A percentile compares a stretch with the other conserved stretches of the same genome.
Conservation (phyloP, 108 stramenopile species). For the Fragilaria radians region DNA sequence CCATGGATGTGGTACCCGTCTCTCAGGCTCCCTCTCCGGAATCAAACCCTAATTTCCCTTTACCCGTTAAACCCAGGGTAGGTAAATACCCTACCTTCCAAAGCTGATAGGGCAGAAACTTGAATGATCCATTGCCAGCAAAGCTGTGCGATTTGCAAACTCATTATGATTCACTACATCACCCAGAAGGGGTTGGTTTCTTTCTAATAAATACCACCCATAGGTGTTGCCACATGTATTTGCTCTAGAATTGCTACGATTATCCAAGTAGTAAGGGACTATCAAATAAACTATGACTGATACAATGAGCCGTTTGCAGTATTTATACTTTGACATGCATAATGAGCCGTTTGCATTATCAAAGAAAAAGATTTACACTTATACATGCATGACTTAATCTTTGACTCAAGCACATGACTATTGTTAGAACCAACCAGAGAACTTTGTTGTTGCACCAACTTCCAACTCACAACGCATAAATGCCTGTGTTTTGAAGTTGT, state of each 20-base stretch:
- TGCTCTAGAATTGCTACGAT: constrained; percentile 98
- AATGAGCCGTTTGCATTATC: no score
- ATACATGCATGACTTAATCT: constrained; percentile 99
- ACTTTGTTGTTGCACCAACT: no score
- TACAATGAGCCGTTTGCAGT: constrained; percentile 98
- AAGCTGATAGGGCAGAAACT: constrained; percentile 98
- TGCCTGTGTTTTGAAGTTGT: no score
- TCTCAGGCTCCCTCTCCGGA: constrained; percentile 99
- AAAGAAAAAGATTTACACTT: constrained; percentile 92
- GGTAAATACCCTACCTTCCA: constrained; percentile 95
- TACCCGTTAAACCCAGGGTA: constrained; percentile 96
- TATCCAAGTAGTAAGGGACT: constrained; percentile 98
- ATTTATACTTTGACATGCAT: no score
- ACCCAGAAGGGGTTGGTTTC: constrained; percentile 89
- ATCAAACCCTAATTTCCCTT: constrained; percentile 96
- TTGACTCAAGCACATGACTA: constrained; percentile 99
- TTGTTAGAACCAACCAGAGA: constrained; percentile 99
- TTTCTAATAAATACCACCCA: constrained; percentile 95
- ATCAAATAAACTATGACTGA: constrained; percentile 99
- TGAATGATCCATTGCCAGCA: constrained; percentile 88
- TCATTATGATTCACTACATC: constrained; percentile 95
- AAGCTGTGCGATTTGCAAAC: constrained; percentile 81
- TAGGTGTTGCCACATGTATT: constrained; percentile 91
- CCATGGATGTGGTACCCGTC: constrained; percentile 97
- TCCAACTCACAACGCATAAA: no score